Base-by-base conservation (phyloP, 169 alveolate genomes). In the Sarcocystis neurona region DNA sequence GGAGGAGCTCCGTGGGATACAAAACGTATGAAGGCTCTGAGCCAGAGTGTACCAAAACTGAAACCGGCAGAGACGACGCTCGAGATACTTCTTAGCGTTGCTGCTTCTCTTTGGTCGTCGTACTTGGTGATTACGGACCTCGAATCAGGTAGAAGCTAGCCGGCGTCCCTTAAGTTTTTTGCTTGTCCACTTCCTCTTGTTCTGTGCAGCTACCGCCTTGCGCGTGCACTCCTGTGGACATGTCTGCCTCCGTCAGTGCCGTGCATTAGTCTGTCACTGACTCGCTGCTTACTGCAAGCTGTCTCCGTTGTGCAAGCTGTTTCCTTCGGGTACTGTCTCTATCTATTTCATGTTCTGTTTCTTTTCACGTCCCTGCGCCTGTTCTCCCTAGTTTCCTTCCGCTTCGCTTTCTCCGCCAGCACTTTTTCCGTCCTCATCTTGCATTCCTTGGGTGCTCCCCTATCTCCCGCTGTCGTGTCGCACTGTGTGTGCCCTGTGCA, bases 51-150 rank as follows among this genome's bases (percentile, higher is more conserved):
- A 18, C 47, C 58, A 12, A 32, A 39, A 18, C 32, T 18, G 5
- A n/a, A 23, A 20, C 47, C 58, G 12, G 39, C 82, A 1, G 53
- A 39, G 4, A 56, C 39, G 27, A 6, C 82, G 32, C 56, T 72
- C 47, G 27, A n/a, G 15, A 56, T 39, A 32, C 82, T 72, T 53
- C 34, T 72, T 10, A 72, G 41, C 32, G 56, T 39, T 32, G 82
- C 82, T 4, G 46, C 82, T 10, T 41, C 58, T 12, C 1, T 72
- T 30, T 72, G 82, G 82, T 32, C 82, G 6, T 72, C 82, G 27
- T 72, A 72, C 56, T 18, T 72, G 37, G 32, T 72, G 20, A 39
- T 39, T 34, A 34, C 18, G 34, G 48, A 37, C 2, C 82, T 72
- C 56, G 56, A 72, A 39, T 10, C 41, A 2, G 82, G 82, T 72